Conservation (phyloP, 2,329 filamentous ascomycete species). For the Claviceps monticola region DNA sequence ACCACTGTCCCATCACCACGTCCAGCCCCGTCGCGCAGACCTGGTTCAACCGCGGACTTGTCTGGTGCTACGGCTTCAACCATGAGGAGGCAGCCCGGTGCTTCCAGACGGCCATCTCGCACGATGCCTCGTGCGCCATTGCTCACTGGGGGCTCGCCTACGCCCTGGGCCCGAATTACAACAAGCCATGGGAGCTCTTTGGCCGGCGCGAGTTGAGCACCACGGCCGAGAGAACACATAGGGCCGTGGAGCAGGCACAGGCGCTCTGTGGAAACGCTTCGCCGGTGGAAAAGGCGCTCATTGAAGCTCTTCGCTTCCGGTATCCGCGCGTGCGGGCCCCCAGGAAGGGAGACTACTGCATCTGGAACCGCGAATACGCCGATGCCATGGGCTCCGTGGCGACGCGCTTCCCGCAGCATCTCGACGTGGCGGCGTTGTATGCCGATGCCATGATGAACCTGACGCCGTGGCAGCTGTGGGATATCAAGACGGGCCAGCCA, state of each 20-base stretch:
- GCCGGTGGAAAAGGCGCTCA: conserved; percentile 44
- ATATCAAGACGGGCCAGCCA: conserved; percentile 20
- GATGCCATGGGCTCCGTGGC: conserved; percentile 26
- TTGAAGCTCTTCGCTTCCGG: conserved; percentile 46
- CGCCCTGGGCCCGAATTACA: conserved; percentile 58
- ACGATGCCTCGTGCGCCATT: conserved; percentile 44
- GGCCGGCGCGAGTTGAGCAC: conserved; percentile 43
- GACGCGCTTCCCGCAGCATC: conserved; percentile 23
- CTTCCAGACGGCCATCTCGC: conserved; percentile 43
- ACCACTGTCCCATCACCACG: conserved; percentile 41
- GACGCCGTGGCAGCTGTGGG: conserved; percentile 32
- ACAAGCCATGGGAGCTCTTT: conserved; percentile 65
- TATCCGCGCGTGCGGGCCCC: conserved; percentile 39
- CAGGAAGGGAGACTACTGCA: conserved; percentile 30
- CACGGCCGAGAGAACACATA: conserved; percentile 26
- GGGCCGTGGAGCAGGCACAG: conserved; percentile 16
- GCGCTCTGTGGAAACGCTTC: conserved; percentile 8
- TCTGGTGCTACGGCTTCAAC: conserved; percentile 65
- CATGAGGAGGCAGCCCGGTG: conserved; percentile 56
- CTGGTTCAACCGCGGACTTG: conserved; percentile 62
- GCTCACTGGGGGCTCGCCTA: conserved; percentile 61
- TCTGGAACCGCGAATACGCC: conserved; percentile 22
- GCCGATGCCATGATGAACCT: conserved; percentile 34
- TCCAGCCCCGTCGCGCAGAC: conserved; percentile 35
- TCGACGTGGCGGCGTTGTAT: conserved; percentile 23